Evolutionary conservation across 495 filamentous ascomycete species (phyloP), one percentile per base, ranked within the genome.

Genomic region (Tuber aestivum): DNA sequence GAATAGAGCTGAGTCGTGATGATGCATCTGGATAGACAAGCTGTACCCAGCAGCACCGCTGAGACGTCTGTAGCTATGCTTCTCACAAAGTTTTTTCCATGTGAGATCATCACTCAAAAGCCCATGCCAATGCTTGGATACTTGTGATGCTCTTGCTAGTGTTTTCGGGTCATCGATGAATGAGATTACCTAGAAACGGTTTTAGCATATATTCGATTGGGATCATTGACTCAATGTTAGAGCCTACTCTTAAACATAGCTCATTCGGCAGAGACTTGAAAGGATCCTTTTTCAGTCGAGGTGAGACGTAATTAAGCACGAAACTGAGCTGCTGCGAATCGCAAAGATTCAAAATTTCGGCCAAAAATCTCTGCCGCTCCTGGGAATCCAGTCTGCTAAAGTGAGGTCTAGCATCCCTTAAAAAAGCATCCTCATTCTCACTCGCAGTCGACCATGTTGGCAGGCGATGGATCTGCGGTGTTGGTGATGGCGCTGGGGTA

Each of bases 161-260:
- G 95, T 94, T 83, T 92, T 93, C 0, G 95, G 93, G 79, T 98
- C 95, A 80, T 98, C 96, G 80, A 99, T 92, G 82, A 94, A 97
- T 35, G 94, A 94, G 42, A 97, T 88, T 74, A 97, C 92, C 91
- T 95, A 82, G 16, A 50, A 65, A 78, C 78, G 48, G 71, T 74
- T 69, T 35, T 73, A 27, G 37, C 21, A 16, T 70, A 72, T 71
- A 18, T 74, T 45, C 27, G 74, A 70, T 74, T 56, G 18, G 72
- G 61, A 65, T 45, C 44, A 48, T 45, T 74, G 69, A 76, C 74
- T 21, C 41, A 41, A 75, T 20, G 27, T 35, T 65, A 65, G 27
- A 18, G 81, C 88, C 82, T 88, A 97, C 93, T 79, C 93, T 88
- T 76, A 98, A 86, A 82, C 94, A 97, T 56, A 99, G 84, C 83